phyloP scores from a whole-genome alignment of 2,329 filamentous ascomycete species.

The Ophiocordyceps camponoti-leonardi region DNA sequence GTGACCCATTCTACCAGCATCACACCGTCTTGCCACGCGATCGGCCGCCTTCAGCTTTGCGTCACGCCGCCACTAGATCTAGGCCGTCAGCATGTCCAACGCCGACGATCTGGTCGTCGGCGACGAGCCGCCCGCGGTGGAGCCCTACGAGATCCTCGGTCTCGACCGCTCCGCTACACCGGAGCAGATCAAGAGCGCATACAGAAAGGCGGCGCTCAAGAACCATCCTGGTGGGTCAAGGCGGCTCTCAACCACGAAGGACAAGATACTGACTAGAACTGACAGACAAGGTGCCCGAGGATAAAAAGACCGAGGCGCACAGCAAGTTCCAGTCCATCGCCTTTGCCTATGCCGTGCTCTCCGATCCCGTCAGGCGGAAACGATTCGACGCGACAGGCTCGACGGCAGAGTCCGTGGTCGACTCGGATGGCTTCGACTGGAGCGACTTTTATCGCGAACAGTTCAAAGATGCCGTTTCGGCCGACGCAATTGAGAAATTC shows the following conservation, averaged over 20 bases:
- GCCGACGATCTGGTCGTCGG: conserved; percentile 33
- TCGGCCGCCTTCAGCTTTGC: conserved; percentile 1
- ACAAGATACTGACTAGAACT: conserved; percentile 5
- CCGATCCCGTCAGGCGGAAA: conserved; percentile 60
- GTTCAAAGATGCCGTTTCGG: conserved; percentile 59
- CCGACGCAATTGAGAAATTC: conserved; percentile 59
- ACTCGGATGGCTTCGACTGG: conserved; percentile 78
- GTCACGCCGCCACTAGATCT: conserved; percentile 2
- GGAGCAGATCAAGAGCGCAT: conserved; percentile 74
- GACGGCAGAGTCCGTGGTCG: conserved; percentile 65
- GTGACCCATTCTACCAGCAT: conserved; percentile 2
- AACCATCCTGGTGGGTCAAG: conserved; percentile 57
- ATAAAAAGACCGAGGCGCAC: conserved; percentile 56
- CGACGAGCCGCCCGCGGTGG: conserved; percentile 42
- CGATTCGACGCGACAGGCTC: conserved; percentile 85
- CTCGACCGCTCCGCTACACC: conserved; percentile 54
- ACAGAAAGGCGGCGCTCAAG: conserved; percentile 77
- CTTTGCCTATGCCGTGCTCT: conserved; percentile 87
- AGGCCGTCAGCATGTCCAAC: conserved; percentile 22
- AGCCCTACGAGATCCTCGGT: conserved; percentile 68
- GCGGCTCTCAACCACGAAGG: not conserved
- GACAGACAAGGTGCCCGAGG: conserved; percentile 57
- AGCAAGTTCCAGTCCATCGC: conserved; percentile 76
- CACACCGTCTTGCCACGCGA: not conserved
- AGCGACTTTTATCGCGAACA: conserved; percentile 74